Evolutionary conservation across 2,329 filamentous ascomycete genomes (phyloP).

Genomic region (Chaetomium sp.): DNA sequence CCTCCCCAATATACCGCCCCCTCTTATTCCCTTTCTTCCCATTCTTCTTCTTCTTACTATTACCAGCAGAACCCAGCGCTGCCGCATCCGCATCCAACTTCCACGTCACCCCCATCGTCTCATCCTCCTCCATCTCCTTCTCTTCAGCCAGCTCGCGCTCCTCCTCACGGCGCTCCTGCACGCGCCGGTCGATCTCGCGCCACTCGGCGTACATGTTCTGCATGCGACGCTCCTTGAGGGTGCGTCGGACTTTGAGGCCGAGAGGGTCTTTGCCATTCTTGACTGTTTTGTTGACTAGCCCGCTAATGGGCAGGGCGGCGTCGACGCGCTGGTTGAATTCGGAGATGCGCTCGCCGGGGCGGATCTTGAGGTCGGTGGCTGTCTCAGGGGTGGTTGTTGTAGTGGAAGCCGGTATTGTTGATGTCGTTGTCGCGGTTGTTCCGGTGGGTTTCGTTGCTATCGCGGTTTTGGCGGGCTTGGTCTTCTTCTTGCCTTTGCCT

Average conservation of each 20-base stretch:
- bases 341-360: conserved; percentile 73
- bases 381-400: conserved; percentile 15
- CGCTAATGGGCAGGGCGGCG: conserved; percentile 69
- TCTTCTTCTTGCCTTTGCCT: conserved; percentile 28
- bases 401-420: conserved; percentile 18
- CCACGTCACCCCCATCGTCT: conserved; percentile 39
- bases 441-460: background rate
- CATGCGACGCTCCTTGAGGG: conserved; percentile 79
- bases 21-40: conserved; percentile 38
- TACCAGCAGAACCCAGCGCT: too few relatives aligned
- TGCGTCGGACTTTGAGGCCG: conserved; percentile 62
- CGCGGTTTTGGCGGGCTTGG: background rate
- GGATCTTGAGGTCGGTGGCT: conserved; percentile 43
- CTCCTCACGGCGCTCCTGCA: conserved; percentile 59
- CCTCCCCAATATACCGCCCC: conserved; percentile 34
- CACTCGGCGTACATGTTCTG: conserved; percentile 75
- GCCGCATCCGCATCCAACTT: conserved; percentile 36
- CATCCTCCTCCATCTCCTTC: conserved; percentile 50
- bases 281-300: conserved; percentile 57
- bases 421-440: conserved; percentile 12
- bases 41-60: conserved; percentile 36
- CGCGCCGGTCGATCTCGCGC: conserved; percentile 58
- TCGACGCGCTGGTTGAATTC: conserved; percentile 85
- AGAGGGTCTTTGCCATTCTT: conserved; percentile 57
- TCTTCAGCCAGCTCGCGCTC: conserved; percentile 59